Base-by-base conservation (phyloP, 768 basidiomycete genomes). In the Rhizopogon roseolus region DNA sequence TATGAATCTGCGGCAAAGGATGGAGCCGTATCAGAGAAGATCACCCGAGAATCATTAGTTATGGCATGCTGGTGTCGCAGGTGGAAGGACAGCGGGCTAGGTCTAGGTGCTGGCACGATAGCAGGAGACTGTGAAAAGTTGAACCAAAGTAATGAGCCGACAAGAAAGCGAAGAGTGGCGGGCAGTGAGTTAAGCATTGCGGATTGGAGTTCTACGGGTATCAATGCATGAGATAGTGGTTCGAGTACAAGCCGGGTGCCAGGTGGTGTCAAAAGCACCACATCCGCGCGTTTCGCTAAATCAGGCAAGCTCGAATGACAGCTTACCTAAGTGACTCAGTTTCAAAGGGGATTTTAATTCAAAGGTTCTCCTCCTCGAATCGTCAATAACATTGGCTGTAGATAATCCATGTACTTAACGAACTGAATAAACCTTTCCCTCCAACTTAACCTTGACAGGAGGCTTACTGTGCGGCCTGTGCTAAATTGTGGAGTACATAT, bases 11-110 rank as follows among this genome's bases (percentile, higher is more conserved):
- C 53, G 41, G 40, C 9, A 16, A 48, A n/a, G 19, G 22, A 48
- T 34, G 64, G 50, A 14, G 49, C 58, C 25, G 56, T 60, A 58
- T 90, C 76, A 16, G 80, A 71, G 64, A 90, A 86, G 50, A 88
- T 67, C 41, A 82, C 73, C 4, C 77, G 75, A 3, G 84, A 82
- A 19, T 71, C 64, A 56, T 81, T 76, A 41, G 78, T 74, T 8
- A 81, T 60, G 25, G 78, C 83, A 59, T 89, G 85, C 40, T 77
- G 71, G 64, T 89, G 87, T 36, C 87, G 82, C 22, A 89, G 75
- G 32, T 77, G 78, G 67, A 90, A 89, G 32, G 72, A 75, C 6
- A 86, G 62, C 13, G 71, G 63, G 42, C 72, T 54, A 37, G 56
- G 60, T 70, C 73, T 54, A 69, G 63, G 70, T 59, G 70, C 64